Evolutionary conservation across 805 yeast genomes (phyloP).

Genomic region (Yamadazyma nakazawae): DNA sequence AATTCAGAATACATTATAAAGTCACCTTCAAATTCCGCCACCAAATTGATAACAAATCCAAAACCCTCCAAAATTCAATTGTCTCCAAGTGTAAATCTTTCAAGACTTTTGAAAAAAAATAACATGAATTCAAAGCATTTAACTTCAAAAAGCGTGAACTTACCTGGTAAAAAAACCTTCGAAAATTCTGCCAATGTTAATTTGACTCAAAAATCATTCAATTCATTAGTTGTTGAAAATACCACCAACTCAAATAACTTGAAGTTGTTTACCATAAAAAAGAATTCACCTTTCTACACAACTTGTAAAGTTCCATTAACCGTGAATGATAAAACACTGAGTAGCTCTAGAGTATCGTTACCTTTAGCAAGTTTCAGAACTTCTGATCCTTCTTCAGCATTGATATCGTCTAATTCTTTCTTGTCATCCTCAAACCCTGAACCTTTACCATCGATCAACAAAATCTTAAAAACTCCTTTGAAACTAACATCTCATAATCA

Average conservation of each 20-base stretch:
- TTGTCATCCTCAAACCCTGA: background rate
- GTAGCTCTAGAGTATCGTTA: background rate
- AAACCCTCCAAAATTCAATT: slow-evolving; percentile 1
- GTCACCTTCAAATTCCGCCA: slow-evolving; percentile 14
- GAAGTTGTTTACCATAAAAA: slow-evolving; percentile 38
- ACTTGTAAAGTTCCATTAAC: slow-evolving; percentile 13
- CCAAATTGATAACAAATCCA: slow-evolving; percentile 9
- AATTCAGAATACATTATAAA: slow-evolving; percentile 5
- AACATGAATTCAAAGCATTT: slow-evolving; percentile 5
- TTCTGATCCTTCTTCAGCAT: slow-evolving; percentile 3
- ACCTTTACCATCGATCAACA: slow-evolving; percentile 38
- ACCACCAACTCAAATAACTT: slow-evolving; percentile 12
- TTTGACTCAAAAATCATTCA: slow-evolving; percentile 11
- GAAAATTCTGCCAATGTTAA: slow-evolving; percentile 10
- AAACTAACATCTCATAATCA: slow-evolving; percentile 17
- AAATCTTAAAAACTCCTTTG: slow-evolving; percentile 43
- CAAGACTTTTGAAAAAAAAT: slow-evolving; percentile 3
- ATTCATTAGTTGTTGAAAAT: slow-evolving; percentile 2
- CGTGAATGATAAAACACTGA: background rate
- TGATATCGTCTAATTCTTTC: slow-evolving; percentile 1
- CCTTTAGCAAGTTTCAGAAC: slow-evolving; percentile 1
- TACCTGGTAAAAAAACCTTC: slow-evolving; percentile 6
- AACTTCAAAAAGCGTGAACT: slow-evolving; percentile 1
- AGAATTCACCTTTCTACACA: slow-evolving; percentile 30
- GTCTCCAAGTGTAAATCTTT: slow-evolving; percentile 5